Conservation (phyloP, 345 rosid genomes). For the Citrus hindsii region DNA sequence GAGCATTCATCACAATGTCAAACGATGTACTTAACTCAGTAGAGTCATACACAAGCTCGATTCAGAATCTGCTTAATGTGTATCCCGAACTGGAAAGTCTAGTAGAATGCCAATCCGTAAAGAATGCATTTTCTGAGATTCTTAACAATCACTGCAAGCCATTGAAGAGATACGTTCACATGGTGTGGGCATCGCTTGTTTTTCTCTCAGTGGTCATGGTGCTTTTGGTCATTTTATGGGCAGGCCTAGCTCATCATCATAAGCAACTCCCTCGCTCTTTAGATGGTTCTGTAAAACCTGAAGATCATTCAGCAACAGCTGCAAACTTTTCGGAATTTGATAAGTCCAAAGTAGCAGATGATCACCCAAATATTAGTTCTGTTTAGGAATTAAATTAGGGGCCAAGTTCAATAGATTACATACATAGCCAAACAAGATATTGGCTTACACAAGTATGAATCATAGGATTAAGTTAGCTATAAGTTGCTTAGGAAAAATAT, state of each 20-base stretch:
- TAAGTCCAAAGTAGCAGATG: constrained; percentile 1
- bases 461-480: neutral
- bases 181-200: constrained; percentile 51
- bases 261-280: constrained; percentile 20
- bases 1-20: constrained; percentile 34
- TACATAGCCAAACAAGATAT: neutral
- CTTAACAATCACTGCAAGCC: constrained; percentile 50
- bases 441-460: constrained; percentile 11
- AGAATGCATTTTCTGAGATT: constrained; percentile 51
- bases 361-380: constrained; percentile 12
- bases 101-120: constrained; percentile 50
- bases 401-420: neutral
- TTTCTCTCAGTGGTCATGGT: constrained; percentile 47
- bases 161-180: constrained; percentile 34
- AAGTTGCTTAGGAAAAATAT: neutral
- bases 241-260: constrained; percentile 16
- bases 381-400: constrained; percentile 10
- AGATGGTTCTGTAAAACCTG: constrained; percentile 36
- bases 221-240: constrained; percentile 40
- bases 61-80: constrained; percentile 46
- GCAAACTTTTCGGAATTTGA: constrained; percentile 5
- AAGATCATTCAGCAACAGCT: constrained; percentile 15
- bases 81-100: constrained; percentile 59
- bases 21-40: constrained; percentile 24
- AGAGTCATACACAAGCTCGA: constrained; percentile 44